Conservation (phyloP, 1,284 basidiomycete species). For the Entoloma clypeatum region DNA sequence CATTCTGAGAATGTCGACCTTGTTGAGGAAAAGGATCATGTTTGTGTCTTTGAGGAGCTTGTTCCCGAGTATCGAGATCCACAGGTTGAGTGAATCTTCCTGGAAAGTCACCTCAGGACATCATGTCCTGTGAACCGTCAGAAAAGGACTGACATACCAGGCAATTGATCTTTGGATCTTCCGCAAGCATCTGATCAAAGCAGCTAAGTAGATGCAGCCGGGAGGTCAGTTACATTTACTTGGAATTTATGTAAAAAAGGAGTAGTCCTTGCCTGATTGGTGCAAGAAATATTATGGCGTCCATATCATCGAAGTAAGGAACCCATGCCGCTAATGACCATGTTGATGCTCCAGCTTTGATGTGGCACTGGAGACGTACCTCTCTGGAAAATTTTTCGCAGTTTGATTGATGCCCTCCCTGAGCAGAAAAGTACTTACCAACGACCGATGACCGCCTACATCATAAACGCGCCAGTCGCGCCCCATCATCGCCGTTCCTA, state of each 20-base stretch:
- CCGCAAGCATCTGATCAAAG: conserved; percentile 69
- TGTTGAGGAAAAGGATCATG: conserved; percentile 65
- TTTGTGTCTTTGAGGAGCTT: conserved; percentile 55
- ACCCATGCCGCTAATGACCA: conserved; percentile 55
- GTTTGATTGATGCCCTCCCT: background rate
- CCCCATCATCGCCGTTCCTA: conserved; percentile 10
- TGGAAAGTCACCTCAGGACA: too few relatives aligned
- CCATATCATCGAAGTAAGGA: conserved; percentile 66
- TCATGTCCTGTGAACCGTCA: too few relatives aligned
- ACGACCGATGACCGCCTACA: conserved; percentile 58
- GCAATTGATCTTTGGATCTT: conserved; percentile 62
- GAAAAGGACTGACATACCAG: conserved; percentile 32
- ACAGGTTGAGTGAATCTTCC: conserved; percentile 65
- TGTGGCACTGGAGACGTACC: conserved; percentile 21
- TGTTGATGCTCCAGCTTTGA: background rate
- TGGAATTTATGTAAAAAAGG: background rate
- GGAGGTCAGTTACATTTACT: conserved; percentile 6
- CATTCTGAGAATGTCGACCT: conserved; percentile 57
- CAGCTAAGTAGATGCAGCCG: conserved; percentile 33
- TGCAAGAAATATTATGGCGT: conserved; percentile 68
- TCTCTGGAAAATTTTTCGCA: conserved; percentile 26
- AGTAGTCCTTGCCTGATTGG: conserved; percentile 47
- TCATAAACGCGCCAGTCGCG: conserved; percentile 43
- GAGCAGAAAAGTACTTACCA: conserved; percentile 33
- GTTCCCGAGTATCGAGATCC: conserved; percentile 58